phyloP scores from a whole-genome alignment of 2,329 filamentous ascomycete species.

The Aspergillus vadensis region DNA sequence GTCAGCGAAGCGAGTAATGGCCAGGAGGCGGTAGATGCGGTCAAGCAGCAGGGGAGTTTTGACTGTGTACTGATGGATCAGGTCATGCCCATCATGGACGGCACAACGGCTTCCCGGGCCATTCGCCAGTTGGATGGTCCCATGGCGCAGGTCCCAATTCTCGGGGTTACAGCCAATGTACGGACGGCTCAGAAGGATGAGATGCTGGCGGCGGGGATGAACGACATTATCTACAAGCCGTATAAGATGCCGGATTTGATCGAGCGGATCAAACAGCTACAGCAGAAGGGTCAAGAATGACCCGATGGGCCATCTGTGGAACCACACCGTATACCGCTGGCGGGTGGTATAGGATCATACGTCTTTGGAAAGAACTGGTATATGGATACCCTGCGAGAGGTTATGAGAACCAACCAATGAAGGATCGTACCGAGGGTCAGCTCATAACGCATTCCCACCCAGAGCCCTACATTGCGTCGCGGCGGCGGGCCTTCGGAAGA shows the following conservation, averaged over 20 bases:
- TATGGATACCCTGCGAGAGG: no score
- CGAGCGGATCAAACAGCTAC: slow-evolving; percentile 65
- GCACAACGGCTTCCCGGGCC: slow-evolving; percentile 68
- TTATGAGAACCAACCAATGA: no score
- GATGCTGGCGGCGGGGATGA: slow-evolving; percentile 72
- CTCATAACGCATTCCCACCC: no score
- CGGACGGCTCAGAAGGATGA: slow-evolving; percentile 71
- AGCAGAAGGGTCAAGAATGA: background rate
- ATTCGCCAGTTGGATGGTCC: slow-evolving; percentile 69
- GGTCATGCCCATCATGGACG: slow-evolving; percentile 84
- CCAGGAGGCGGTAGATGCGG: slow-evolving; percentile 46
- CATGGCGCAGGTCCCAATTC: slow-evolving; percentile 31
- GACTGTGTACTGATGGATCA: slow-evolving; percentile 77
- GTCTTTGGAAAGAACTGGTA: no score
- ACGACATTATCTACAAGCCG: slow-evolving; percentile 77
- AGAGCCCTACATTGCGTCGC: no score
- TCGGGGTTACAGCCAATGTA: slow-evolving; percentile 68
- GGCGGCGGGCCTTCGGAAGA: no score
- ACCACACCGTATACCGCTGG: no score
- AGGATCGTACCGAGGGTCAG: no score
- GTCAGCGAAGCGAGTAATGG: slow-evolving; percentile 43
- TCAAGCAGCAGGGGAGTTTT: slow-evolving; percentile 39
- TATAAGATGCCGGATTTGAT: slow-evolving; percentile 74
- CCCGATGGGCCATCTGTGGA: background rate
- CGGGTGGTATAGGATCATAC: no score